Evolutionary conservation across 177 flowering plant genomes (phyloP), one percentile per base, ranked within the genome.

Genomic region (Vitis hybrid): DNA sequence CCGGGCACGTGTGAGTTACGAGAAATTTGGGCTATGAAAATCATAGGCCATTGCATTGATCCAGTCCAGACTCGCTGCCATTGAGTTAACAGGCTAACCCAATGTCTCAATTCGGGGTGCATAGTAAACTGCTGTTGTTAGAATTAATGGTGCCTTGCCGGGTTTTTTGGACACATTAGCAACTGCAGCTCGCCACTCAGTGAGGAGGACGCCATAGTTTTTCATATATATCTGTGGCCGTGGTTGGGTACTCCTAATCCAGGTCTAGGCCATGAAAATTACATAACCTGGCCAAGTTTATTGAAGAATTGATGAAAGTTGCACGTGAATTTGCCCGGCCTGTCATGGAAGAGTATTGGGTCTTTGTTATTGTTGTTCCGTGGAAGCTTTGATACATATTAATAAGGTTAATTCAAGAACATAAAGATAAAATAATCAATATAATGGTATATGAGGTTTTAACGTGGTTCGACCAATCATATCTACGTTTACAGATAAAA

Each of bases 261-360:
- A 85, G 70, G 68, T 87, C 87, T 4, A 87, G 76, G 61, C 88
- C 88, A 13, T 84, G 74, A 30, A 58, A 82, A 84, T 40, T 64
- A 82, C 87, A 0, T 67, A 13, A 1, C 87, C 84, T 27, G 27
- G 15, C 69, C 72, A 18, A 4, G 3, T 27, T 24, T n/a, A 87
- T 83, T 7, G 91, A 75, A 2, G 88, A 83, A 52, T 73, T 73
- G 40, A 87, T 82, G 77, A 87, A 85, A 35, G 78, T 3, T 24
- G 74, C 76, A 35, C 27, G 27, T 27, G 27, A 27, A 27, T 27
- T 27, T 2, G 27, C 27, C 27, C 27, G 27, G 27, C 27, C 71
- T 2, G 83, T 88, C 84, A 85, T 87, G 9, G 75, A 2, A 10
- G 86, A 66, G 60, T 78, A 84, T 8, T 16, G 18, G 2, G 75